phyloP scores from a whole-genome alignment of 2,329 filamentous ascomycete species.

The Penicillium glabrum region DNA sequence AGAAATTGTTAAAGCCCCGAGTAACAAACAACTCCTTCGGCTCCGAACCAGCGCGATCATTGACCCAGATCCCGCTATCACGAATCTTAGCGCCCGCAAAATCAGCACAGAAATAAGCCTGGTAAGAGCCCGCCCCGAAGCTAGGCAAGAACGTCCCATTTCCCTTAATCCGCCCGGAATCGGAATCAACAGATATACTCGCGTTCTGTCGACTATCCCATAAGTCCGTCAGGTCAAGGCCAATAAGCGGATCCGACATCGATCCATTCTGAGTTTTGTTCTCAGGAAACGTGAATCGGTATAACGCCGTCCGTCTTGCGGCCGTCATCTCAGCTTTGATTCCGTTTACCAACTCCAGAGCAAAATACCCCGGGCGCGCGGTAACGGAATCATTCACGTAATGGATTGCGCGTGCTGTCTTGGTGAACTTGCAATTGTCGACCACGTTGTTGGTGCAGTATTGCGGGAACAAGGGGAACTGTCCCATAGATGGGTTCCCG shows the following conservation, averaged over 20 bases:
- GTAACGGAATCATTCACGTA: slow-evolving; percentile 53
- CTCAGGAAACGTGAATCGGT: slow-evolving; percentile 63
- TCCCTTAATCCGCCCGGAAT: slow-evolving; percentile 60
- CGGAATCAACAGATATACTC: slow-evolving; percentile 53
- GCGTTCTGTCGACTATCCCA: slow-evolving; percentile 61
- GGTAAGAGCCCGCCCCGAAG: slow-evolving; percentile 61
- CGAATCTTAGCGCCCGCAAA: slow-evolving; percentile 57
- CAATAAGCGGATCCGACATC: slow-evolving; percentile 54
- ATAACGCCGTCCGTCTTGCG: slow-evolving; percentile 60
- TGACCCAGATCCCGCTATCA: slow-evolving; percentile 61
- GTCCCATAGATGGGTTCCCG: slow-evolving; percentile 62
- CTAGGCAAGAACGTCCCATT: slow-evolving; percentile 60
- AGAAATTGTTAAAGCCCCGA: slow-evolving; percentile 54
- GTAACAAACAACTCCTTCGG: slow-evolving; percentile 55
- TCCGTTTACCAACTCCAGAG: slow-evolving; percentile 55
- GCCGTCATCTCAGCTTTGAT: slow-evolving; percentile 65
- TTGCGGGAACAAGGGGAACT: slow-evolving; percentile 69
- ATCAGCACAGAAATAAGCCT: slow-evolving; percentile 64
- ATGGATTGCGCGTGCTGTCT: slow-evolving; percentile 47
- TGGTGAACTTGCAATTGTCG: slow-evolving; percentile 60
- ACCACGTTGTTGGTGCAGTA: slow-evolving; percentile 60
- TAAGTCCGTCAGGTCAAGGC: slow-evolving; percentile 64
- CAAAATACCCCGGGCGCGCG: slow-evolving; percentile 63
- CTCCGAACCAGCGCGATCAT: slow-evolving; percentile 56
- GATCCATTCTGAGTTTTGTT: slow-evolving; percentile 17